These are phyloP conservation scores for Vigna mungo DNA, from an alignment of 306 rosid species.

Conservation along the genomic window DNA sequence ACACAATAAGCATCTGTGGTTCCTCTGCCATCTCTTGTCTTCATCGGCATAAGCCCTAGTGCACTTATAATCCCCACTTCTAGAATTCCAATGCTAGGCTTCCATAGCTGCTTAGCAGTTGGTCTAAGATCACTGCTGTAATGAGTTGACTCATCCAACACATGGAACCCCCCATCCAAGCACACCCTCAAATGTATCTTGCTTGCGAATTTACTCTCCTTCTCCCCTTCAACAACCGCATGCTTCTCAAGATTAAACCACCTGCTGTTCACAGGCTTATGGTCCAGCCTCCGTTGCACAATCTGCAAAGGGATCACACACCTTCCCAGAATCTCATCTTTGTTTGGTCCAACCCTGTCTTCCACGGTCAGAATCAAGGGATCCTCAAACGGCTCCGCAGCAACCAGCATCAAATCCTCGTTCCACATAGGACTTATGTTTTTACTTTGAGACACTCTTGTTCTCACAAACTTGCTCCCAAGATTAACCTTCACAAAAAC, in stretches of 20 bases:
- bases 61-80: constrained; percentile 89
- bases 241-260: constrained; percentile 92
- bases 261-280: constrained; percentile 80
- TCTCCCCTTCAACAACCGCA: constrained; percentile 68
- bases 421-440: constrained; percentile 84
- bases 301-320: constrained; percentile 75
- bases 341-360: constrained; percentile 71
- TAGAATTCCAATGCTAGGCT: constrained; percentile 73
- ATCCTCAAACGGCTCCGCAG: constrained; percentile 86
- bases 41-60: constrained; percentile 83
- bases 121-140: constrained; percentile 95
- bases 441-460: constrained; percentile 69
- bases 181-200: constrained; percentile 82
- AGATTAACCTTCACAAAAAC: constrained; percentile 67
- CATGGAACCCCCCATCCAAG: constrained; percentile 96
- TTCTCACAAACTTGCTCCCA: constrained; percentile 71
- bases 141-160: constrained; percentile 92
- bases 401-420: constrained; percentile 59
- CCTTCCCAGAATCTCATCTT: constrained; percentile 83
- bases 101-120: constrained; percentile 90
- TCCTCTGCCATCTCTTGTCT: constrained; percentile 75
- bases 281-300: constrained; percentile 85
- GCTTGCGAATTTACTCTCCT: constrained; percentile 80
- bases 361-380: constrained; percentile 75
- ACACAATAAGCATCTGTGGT: constrained; percentile 86